Evolutionary conservation across 2,329 filamentous ascomycete genomes (phyloP), one percentile per base, ranked within the genome.

Genomic region (Sarocladiaceae sp.): DNA sequence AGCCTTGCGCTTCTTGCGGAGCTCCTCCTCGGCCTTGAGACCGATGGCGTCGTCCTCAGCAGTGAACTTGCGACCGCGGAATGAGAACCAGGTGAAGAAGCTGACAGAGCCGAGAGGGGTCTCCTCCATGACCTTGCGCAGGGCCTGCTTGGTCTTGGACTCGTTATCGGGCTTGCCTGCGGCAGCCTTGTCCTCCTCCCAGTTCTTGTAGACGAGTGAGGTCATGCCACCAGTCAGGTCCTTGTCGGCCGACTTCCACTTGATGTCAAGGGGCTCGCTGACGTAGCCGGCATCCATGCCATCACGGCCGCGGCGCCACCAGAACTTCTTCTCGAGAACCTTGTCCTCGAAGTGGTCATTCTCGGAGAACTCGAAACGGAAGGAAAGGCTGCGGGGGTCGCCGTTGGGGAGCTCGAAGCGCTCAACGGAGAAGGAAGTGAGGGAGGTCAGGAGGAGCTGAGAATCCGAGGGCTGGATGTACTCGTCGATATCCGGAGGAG

Each of bases 41-140:
- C 82, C 83, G 49, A 74, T 68, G 52, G 68, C 68, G 54, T 77
- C 83, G 73, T 94, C 85, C 64, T 87, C 84, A 2, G 79, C 83
- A 37, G 76, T 78, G 54, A 95, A 69, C 57, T 78, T 78, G 51
- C 78, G 70, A 51, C 80, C 87, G 50, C 74, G 79, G 69, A 83
- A 96, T 44, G 84, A 87, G 62, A 96, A 96, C 77, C 84, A 93
- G 47, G 82, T 80, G 61, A 96, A 96, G 74, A 96, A 95, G 66
- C 83, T 89, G 42, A 82, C 60, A 5, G 76, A 81, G 35, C 78
- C 80, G 49, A 85, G 73, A 37, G 78, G 76, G 13, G 74, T 81
- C 50, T 70, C 67, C 52, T 80, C 72, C 49, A 76, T 78, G 68
- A 75, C 73, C 53, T 68, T 68, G 55, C 71, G 65, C 46, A 80